Base-by-base conservation (phyloP, 352 stramenopile genomes). In the Phytophthora palmivora region DNA sequence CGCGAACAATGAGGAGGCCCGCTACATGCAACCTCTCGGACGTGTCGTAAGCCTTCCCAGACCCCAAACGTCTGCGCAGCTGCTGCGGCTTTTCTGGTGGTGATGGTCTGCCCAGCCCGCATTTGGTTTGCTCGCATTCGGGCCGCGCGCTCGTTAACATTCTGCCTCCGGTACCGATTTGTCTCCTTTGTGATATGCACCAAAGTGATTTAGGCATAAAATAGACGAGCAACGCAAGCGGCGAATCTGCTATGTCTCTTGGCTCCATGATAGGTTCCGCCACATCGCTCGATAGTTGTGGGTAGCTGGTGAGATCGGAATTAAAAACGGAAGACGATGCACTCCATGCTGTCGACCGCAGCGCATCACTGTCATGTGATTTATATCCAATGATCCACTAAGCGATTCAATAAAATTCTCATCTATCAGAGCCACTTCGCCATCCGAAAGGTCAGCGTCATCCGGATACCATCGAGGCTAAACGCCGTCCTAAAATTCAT, bases 161-260 rank as follows among this genome's bases (percentile, higher is more conserved):
- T 44, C 47, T 74, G 55, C 0, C 30, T 42, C 2, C 50, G 36
- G 56, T 70, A 73, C 0, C 55, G 58, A 30, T 76, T 79, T 0
- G 54, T 67, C 44, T 72, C 62, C 0, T 7, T 11, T 4, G 33
- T 22, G 9, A 76, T 71, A 0, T 9, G 4, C 8, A 58, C 62
- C 50, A 68, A 19, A 76, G n/a, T 0, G 50, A 39, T n/a, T 60
- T 67, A 0, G 58, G 51, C 36, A 76, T 46, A n/a, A 68, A 68
- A 16, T 52, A 64, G 44, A 72, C 70, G 41, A 79, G 70, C 14
- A n/a, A n/a, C n/a, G n/a, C n/a, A n/a, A n/a, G n/a, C n/a, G n/a
- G n/a, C n/a, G n/a, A n/a, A n/a, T n/a, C n/a, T n/a, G n/a, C n/a
- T n/a, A n/a, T n/a, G n/a, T n/a, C n/a, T n/a, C n/a, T n/a, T n/a